These are phyloP conservation scores for Paragyromitra xinjiangensis DNA, from an alignment of 495 filamentous ascomycete species.

Conservation along the genomic window DNA sequence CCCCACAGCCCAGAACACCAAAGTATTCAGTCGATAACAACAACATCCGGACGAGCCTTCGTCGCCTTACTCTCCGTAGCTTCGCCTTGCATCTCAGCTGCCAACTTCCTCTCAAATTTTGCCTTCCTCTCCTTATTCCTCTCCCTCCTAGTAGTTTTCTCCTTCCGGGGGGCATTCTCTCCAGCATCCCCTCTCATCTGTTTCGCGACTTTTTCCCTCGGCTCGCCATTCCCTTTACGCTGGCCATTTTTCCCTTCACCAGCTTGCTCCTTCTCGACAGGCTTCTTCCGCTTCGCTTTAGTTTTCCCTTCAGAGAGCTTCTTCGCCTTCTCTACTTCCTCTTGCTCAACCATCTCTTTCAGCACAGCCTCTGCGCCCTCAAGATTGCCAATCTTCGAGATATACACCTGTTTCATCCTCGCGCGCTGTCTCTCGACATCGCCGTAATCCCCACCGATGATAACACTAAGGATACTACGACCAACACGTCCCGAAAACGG, in stretches of 20 bases:
- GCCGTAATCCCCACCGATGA: constrained; percentile 77
- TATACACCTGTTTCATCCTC: constrained; percentile 63
- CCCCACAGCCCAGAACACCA: not conserved
- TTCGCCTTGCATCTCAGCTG: not conserved
- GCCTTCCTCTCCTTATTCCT: not conserved
- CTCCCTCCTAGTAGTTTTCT: not conserved
- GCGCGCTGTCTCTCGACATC: constrained; percentile 72
- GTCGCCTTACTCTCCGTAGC: not conserved
- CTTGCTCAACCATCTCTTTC: not conserved
- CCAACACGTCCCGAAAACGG: constrained; percentile 30
- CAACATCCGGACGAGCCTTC: constrained; percentile 4
- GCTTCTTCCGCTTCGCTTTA: not conserved
- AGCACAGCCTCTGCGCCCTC: constrained; percentile 23
- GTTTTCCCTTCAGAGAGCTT: not conserved
- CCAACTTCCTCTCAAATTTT: not conserved
- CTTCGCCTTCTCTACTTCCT: constrained; percentile 2
- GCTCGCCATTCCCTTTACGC: not conserved
- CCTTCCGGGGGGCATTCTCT: not conserved
- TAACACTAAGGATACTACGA: constrained; percentile 69
- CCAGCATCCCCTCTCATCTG: not conserved
- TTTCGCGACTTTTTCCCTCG: not conserved
- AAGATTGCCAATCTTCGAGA: constrained; percentile 59
- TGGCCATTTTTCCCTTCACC: not conserved
- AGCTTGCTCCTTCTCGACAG: not conserved
- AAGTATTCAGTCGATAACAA: constrained; percentile 29